Evolutionary conservation across 257 asterid genomes (phyloP).

Genomic region (Solanum etuberosum): DNA sequence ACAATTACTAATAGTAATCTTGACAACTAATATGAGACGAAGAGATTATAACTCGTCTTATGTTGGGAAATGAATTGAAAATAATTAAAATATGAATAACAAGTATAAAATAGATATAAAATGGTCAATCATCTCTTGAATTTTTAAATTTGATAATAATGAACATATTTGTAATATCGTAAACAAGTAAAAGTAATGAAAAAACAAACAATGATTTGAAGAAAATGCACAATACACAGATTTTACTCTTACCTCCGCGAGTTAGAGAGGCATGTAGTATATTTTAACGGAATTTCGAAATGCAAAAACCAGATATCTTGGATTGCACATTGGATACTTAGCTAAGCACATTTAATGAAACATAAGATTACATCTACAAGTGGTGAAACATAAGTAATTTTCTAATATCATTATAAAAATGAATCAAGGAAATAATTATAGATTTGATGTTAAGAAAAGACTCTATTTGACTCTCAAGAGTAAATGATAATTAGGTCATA

Average conservation of each 20-base stretch:
- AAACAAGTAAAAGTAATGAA: too few relatives aligned
- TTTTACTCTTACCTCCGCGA: too few relatives aligned
- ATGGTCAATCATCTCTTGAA: not conserved
- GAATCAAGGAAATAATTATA: not conserved
- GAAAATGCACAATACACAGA: not conserved
- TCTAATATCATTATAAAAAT: not conserved
- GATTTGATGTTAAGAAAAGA: not conserved
- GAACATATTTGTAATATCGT: not conserved
- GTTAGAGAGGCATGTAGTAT: not conserved
- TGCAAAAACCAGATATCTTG: not conserved
- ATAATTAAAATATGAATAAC: not conserved
- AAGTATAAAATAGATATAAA: not conserved
- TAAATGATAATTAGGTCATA: not conserved
- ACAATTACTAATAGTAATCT: rapidly evolving
- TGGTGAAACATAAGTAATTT: not conserved
- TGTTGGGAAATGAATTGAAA: not conserved
- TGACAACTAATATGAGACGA: not conserved
- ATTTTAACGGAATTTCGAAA: not conserved
- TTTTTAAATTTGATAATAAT: not conserved
- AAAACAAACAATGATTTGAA: too few relatives aligned
- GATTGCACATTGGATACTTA: not conserved
- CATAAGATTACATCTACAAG: not conserved
- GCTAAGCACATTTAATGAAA: not conserved
- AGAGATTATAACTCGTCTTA: not conserved
- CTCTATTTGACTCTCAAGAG: not conserved